Evolutionary conservation across 441 rosid genomes (phyloP), one percentile per base, ranked within the genome.

Genomic region (Metrosideros polymorpha): DNA sequence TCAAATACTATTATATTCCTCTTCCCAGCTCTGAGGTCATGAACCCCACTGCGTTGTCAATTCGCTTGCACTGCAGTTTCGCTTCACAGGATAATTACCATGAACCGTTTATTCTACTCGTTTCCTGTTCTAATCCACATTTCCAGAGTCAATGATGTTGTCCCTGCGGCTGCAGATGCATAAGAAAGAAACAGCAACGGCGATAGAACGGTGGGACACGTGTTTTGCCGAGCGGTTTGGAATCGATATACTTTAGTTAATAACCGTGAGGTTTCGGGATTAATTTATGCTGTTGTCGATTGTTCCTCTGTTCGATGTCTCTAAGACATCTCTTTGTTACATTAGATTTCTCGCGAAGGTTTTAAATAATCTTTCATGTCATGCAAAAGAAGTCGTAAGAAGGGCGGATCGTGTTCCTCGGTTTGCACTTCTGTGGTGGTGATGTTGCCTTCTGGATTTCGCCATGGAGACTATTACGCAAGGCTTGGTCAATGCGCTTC

Each of bases 1-100:
- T 92, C 94, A 92, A 91, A 87, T 88, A 83, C 85, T 89, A 88
- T 89, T 89, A 27, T 87, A 90, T 87, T 89, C 47, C 56, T 9
- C 6, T 49, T 49, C 35, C 49, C 82, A 39, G 25, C 50, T 75
- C 82, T 75, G 49, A 75, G 49, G n/a, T 75, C n/a, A 18, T 59
- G 12, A 82, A 50, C 82, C 82, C 53, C 22, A 35, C 82, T 5
- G 63, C n/a, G 52, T 50, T 22, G 85, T 86, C 88, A 75, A 17
- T 59, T 51, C 47, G 56, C 59, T 52, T 53, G 42, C 32, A 22
- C 22, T 29, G 19, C 0, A 2, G 43, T 51, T 56, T 35, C 55
- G 53, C 83, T 76, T 45, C 43, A 76, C 52, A 85, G 45, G 50
- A 54, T 85, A 43, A 35, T 85, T 51, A n/a, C 51, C 49, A 35